Base-by-base conservation (phyloP, 192 early-diverging fungal genomes). In the Lobosporangium transversale region DNA sequence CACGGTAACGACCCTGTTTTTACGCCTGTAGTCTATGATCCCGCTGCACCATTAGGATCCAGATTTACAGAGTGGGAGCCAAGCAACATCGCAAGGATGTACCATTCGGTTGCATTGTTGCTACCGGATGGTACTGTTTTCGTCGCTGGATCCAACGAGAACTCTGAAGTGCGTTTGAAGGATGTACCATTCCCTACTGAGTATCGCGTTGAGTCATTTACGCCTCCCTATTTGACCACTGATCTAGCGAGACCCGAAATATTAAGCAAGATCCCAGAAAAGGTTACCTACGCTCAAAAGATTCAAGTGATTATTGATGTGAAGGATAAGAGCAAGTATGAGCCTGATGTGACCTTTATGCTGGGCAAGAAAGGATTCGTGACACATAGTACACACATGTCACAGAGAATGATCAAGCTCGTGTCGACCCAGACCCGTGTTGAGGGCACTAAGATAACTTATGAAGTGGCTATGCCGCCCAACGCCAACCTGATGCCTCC, bases 61-160 rank as follows among this genome's bases (percentile, higher is more conserved):
- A 53, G 83, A 10, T 83, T 86, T 70, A 82, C 67, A 0, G 53
- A 67, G 8, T 70, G 73, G 58, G 55, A 36, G 4, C 37, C 73
- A 12, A 84, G 86, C 6, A 70, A 84, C 51, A 88, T 90, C 51
- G 57, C 86, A 4, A 63, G 89, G 26, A 83, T 91, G 80, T 91
- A 91, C 71, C 89, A 91, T 60, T 89, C 87, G n/a, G 80, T 81
- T 8, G 79, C 85, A 6, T 62, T 79, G 54, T 56, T 79, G 1
- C 26, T 85, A 4, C 84, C 86, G 9, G 79, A 78, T 33, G 80
- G 57, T 35, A 61, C 62, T 52, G 65, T 83, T 43, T 73, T 79
- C 59, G 67, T 79, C 31, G 47, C 78, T n/a, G 81, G 81, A 21
- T 68, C 69, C 26, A 82, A 79, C 40, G 65, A 74, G 31, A 80